A percentile compares a stretch with the other conserved stretches of the same genome.
Evolutionary conservation across 169 alveolate species (phyloP).

Genomic region (Plasmodium berghei): DNA sequence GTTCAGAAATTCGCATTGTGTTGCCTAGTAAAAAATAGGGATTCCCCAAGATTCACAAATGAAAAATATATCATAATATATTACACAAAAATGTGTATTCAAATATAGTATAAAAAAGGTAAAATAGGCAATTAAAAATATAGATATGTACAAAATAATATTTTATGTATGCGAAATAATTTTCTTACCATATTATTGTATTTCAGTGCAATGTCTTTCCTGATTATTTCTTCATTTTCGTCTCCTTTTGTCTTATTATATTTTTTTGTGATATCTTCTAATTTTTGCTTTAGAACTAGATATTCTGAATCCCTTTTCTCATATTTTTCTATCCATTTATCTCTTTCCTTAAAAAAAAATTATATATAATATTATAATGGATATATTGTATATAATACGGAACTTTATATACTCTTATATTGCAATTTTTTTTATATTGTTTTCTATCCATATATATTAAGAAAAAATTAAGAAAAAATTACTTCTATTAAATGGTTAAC

Average conservation of each 20-base stretch:
- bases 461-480: background rate
- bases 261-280: constrained; percentile 10
- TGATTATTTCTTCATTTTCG: constrained; percentile 4
- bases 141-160: too few relatives aligned
- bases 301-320: constrained; percentile 29
- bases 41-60: background rate
- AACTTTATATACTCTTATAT: too few relatives aligned
- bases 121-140: too few relatives aligned
- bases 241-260: constrained; percentile 4
- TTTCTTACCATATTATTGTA: constrained; percentile 47
- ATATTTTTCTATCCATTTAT: constrained; percentile 60
- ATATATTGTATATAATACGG: too few relatives aligned
- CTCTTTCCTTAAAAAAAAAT: constrained; percentile 40
- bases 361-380: background rate
- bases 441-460: too few relatives aligned
- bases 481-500: constrained; percentile 37
- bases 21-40: constrained; percentile 10
- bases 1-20: constrained; percentile 27
- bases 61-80: background rate
- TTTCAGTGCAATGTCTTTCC: constrained; percentile 33
- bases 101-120: too few relatives aligned
- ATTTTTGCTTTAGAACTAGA: constrained; percentile 10
- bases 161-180: background rate
- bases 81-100: too few relatives aligned
- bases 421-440: too few relatives aligned